Evolutionary conservation across 2,329 filamentous ascomycete genomes (phyloP).

Genomic region (Zelopaecilomyces penicillatus): DNA sequence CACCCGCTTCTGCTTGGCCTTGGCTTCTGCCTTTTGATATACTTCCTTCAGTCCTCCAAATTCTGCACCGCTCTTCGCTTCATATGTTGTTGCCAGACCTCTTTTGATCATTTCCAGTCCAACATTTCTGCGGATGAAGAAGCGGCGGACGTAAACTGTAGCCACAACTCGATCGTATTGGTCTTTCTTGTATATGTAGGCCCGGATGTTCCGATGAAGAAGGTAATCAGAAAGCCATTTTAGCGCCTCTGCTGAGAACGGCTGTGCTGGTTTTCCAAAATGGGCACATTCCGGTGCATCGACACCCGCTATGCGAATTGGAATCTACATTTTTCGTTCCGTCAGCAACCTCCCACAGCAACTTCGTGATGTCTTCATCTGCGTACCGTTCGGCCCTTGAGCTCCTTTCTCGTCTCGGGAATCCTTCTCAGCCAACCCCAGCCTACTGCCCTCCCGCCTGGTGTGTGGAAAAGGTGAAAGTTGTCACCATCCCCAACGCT

Average conservation of each 20-base stretch:
- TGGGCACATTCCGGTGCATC: conserved; percentile 91
- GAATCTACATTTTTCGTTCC: conserved; percentile 48
- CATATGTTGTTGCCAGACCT: conserved; percentile 85
- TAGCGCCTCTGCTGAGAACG: conserved; percentile 71
- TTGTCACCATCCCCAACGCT: conserved; percentile 95
- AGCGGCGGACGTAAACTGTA: conserved; percentile 66
- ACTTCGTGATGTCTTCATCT: not conserved
- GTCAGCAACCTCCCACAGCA: conserved; percentile 11
- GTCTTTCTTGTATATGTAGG: conserved; percentile 74
- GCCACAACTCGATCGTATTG: conserved; percentile 90
- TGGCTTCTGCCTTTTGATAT: conserved; percentile 59
- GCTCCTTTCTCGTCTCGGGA: conserved; percentile 56
- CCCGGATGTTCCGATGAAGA: conserved; percentile 64
- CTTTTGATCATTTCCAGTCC: conserved; percentile 80
- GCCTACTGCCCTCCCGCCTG: conserved; percentile 75
- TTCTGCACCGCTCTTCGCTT: conserved; percentile 82
- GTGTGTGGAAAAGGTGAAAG: conserved; percentile 90
- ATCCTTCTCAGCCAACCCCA: conserved; percentile 88
- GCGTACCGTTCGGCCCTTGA: conserved; percentile 69
- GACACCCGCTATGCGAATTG: conserved; percentile 81
- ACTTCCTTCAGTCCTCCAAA: conserved; percentile 64
- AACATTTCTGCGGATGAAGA: conserved; percentile 67
- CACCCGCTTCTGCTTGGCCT: conserved; percentile 54
- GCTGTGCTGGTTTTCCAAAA: conserved; percentile 83
- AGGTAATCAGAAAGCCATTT: conserved; percentile 72